Base-by-base conservation (phyloP, 495 filamentous ascomycete species). In the Chaetomium tenue region DNA sequence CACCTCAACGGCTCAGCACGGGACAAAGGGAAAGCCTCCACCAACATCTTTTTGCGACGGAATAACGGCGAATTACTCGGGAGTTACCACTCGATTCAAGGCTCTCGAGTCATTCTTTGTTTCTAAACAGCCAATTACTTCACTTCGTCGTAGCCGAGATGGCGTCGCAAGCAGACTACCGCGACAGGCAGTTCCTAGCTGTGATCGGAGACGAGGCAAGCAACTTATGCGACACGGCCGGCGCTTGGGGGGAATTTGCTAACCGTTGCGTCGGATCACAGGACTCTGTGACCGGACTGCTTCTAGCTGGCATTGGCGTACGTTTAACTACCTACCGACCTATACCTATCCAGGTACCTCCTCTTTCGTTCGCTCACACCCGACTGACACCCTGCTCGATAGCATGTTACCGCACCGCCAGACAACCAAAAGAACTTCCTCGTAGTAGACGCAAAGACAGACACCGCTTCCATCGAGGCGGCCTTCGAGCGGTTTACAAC, bases 181-280 rank as follows among this genome's bases (percentile, higher is more conserved):
- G 96, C 80, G 91, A 97, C 78, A 86, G 95, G 67, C 89, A 98
- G 76, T 96, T 99, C 79, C 85, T 98, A 57, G 95, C 94, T 55
- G 93, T 98, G 33, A 98, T 99, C 70, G 93, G 93, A 42, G 95
- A 99, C 78, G 94, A 98, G 87, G 94, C 95, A 74, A 76, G 76
- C 59, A 25, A 53, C 25, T 30, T 5, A 28, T 33, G 23, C 39
- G 23, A 39, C 23, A 50, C 55, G 66, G 3, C 44, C 16, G 15
- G 1, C 16, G 3, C 5, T 42, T 1, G 0, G 28, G 42, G n/a
- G n/a, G n/a, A n/a, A 64, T 59, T 46, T 18, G 39, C 51, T 62
- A 64, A 63, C 51, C 55, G 30, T 28, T 54, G 60, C 71, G n/a
- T 60, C 22, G 12, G 33, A 42, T 2, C 63, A 28, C 68, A 88